Evolutionary conservation across 495 filamentous ascomycete genomes (phyloP).

Genomic region (Tirmania nivea): DNA sequence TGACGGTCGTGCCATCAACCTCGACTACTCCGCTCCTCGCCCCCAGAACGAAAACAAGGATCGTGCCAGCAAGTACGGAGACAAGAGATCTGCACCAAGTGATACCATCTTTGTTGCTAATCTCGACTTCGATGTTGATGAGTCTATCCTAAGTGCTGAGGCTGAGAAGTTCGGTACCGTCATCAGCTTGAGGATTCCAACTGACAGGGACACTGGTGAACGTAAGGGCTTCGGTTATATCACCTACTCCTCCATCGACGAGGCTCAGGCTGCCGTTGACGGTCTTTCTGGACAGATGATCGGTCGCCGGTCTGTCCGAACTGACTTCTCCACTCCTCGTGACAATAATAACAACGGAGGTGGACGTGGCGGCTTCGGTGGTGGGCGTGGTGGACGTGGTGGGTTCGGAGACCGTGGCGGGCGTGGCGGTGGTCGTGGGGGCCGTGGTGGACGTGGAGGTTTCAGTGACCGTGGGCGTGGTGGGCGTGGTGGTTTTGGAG

Average conservation of each 20-base stretch:
- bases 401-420: slow-evolving; percentile 27
- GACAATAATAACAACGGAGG: slow-evolving; percentile 33
- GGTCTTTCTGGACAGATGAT: slow-evolving; percentile 55
- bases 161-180: slow-evolving; percentile 54
- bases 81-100: slow-evolving; percentile 47
- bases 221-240: slow-evolving; percentile 95
- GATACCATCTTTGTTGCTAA: slow-evolving; percentile 92
- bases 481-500: slow-evolving; percentile 15
- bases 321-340: slow-evolving; percentile 73
- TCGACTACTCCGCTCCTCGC: slow-evolving; percentile 69
- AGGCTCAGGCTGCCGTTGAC: slow-evolving; percentile 57
- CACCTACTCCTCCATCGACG: slow-evolving; percentile 60
- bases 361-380: slow-evolving; percentile 28
- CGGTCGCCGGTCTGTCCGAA: slow-evolving; percentile 57
- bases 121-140: slow-evolving; percentile 61
- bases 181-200: slow-evolving; percentile 67
- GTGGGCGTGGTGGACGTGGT: slow-evolving; percentile 31
- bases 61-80: slow-evolving; percentile 58
- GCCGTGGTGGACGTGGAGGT: slow-evolving; percentile 25
- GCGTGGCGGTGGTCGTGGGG: slow-evolving; percentile 20
- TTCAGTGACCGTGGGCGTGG: slow-evolving; percentile 29
- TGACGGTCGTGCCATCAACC: slow-evolving; percentile 67
- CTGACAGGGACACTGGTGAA: slow-evolving; percentile 53
- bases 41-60: slow-evolving; percentile 33
- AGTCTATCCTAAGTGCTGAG: slow-evolving; percentile 49